Evolutionary conservation across 768 basidiomycete species (phyloP), one percentile per base, ranked within the genome.

Genomic region (Pisolithus orientalis): DNA sequence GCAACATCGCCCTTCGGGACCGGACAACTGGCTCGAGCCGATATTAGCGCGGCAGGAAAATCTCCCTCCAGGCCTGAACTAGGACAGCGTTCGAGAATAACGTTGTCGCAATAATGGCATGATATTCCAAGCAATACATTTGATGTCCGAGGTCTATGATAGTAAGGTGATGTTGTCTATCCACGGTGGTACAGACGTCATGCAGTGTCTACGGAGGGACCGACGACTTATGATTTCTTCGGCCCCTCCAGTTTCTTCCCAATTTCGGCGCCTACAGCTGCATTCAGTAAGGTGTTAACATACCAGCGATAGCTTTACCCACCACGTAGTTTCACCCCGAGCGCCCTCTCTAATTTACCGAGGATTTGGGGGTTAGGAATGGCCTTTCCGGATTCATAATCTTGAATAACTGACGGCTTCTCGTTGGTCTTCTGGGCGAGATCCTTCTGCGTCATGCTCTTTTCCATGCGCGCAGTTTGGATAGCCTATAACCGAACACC

Each of bases 391-490:
- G 86, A 78, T 69, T 96, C 94, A 66, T 95, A 92, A 60, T 94
- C 93, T 67, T 91, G 87, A 34, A 92, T 72, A 47, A 93, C 75
- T 45, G 87, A 86, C 29, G 87, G 90, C 69, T 94, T 94, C 73
- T 94, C 92, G 67, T 96, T 97, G 62, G 94, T 82, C 75, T 90
- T 91, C 65, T 86, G 84, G 10, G 94, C 94, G 38, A 95, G 73
- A 46, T 95, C 93, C 71, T 94, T 95, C 70, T 97, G 94, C 9
- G 92, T 85, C 48, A 94, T 64, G 59, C 85, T 78, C 66, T 84
- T 78, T 25, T 85, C 91, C 73, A 78, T 73, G 52, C 94, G 87
- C 40, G 83, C 90, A 14, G 78, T 75, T 68, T 89, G 84, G 58
- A 97, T 91, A 3, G 93, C 90, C 83, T 91, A 62, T 55, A 62